Base-by-base conservation (phyloP, 2,329 filamentous ascomycete genomes). In the Fusarium hostae region DNA sequence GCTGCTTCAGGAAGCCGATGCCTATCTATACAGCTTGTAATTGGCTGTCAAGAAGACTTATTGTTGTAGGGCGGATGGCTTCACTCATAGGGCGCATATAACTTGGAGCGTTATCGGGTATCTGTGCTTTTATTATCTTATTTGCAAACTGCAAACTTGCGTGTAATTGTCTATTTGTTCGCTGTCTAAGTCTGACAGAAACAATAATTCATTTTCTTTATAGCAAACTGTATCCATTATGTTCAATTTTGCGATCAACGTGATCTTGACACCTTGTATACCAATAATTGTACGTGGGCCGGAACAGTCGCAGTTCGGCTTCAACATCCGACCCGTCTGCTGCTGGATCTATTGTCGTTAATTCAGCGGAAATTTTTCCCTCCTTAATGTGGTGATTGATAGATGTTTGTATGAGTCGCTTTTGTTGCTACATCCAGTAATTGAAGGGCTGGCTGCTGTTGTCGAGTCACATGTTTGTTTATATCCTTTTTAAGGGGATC, bases 131-230 rank as follows among this genome's bases (percentile, higher is more conserved):
- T 70, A 63, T 63, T 63, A 44, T 54, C 40, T 59, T 52, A 52
- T 66, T 63, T 72, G 40, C 59, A 67, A 70, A 68, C 61, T 70
- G 59, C 59, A 45, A 66, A 69, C 63, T 77, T 73, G 68, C 67
- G 60, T 75, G 51, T 45, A 64, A 58, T 41, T 62, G 44, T 72
- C 69, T 75, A 74, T 61, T 55, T 65, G 44, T 61, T 55, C 54
- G 45, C 68, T 59, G 70, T 57, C 59, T 48, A 62, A 54, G 57
- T 56, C 56, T 56, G 58, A 56, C 41, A 66, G 66, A 47, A 54
- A 60, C 55, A 39, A 52, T 12, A 51, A 40, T 37, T 56, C 34
- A 48, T 57, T 57, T 73, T 56, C 54, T 34, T 47, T 45, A 52
- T 56, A 63, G 63, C 61, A 68, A 63, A 59, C 62, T 58, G 39